Base-by-base conservation (phyloP, 2,329 filamentous ascomycete genomes). In the Colletotrichum sp. region DNA sequence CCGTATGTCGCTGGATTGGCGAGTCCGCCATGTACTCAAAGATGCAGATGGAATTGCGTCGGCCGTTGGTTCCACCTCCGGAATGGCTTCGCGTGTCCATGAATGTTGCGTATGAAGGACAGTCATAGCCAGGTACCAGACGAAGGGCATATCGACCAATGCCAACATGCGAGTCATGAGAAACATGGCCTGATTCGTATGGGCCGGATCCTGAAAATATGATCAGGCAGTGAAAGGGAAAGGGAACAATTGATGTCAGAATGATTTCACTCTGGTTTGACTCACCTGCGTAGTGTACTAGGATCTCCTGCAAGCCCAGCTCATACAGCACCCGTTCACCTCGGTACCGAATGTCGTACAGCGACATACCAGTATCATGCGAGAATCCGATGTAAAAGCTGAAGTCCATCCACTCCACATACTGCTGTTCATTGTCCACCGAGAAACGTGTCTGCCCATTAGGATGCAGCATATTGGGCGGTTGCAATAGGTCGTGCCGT, bases 231-330 rank as follows among this genome's bases (percentile, higher is more conserved):
- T 18, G 36, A 38, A 16, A 38, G 14, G 16, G 16, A 38, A 18
- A 18, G 4, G 36, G 16, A 18, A 18, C 14, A 18, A 18, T 7
- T 38, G 16, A 18, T 38, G 7, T 38, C 7, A 38, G 36, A 38
- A 38, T 38, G 36, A 38, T 18, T 18, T 18, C 4, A 18, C 36
- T 18, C 16, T 43, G 38, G 16, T 18, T 38, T n/a, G 18, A n/a
- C 38, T 84, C 85, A 7, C 87, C 93, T 4, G 87, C 92, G 77
- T 94, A 95, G 0, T 92, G 92, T 0, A 94, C 92, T 18, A 90
- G 80, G 0, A 89, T 89, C 80, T 92, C 89, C 79, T 91, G 87
- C 0, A 92, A 81, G 4, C 87, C 86, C 2, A 92, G 82, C 78
- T 92, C 90, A 71, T 91, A 92, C 13, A 92, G 81, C 10, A 92